Base-by-base conservation (phyloP, 2,329 filamentous ascomycete species). In the Aspergillus vadensis region DNA sequence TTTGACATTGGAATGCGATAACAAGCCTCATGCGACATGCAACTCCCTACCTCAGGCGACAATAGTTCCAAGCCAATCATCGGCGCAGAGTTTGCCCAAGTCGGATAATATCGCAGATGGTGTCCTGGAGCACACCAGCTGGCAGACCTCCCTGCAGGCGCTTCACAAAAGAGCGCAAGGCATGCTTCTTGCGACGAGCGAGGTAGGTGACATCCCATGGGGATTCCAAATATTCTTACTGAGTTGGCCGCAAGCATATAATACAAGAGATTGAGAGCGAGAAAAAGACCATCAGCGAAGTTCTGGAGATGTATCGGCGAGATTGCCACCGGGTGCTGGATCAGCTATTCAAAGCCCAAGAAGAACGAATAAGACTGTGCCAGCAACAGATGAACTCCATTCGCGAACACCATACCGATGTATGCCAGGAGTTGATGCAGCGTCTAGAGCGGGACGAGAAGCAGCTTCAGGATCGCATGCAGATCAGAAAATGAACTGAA, bases 181-280 rank as follows among this genome's bases (percentile, higher is more conserved):
- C 44, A 67, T 73, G 23, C 61, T 76, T 17, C 41, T 67, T 19
- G 63, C 68, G 51, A 73, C 70, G 3, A 72, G 68, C 43, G 61
- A 70, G 57, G 75, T 76, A 64, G 65, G 72, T 63, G n/a, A n/a
- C 57, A 27, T 23, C 14, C 17, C 51, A 2, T 30, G 15, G 19
- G n/a, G 21, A 21, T 14, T 14, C 12, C 17, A 48, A 7, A 17
- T 19, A 5, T 10, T 23, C 27, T 12, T 38, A 50, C 48, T 60
- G 38, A 63, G 6, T 43, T 21, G 32, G 9, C 43, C 12, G 21
- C 25, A 64, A 82, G 71, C 72, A 72, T 17, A 74, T 85, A 9
- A 66, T 80, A 8, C 75, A 69, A 1, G 76, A 82, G 58, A 74
- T 85, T 17, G 72, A 81, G 8, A 74, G 79, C n/a, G 76, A 79